These are phyloP conservation scores for Cephaloascus albidus DNA, from an alignment of 805 yeast genomes.

Conservation along the genomic window DNA sequence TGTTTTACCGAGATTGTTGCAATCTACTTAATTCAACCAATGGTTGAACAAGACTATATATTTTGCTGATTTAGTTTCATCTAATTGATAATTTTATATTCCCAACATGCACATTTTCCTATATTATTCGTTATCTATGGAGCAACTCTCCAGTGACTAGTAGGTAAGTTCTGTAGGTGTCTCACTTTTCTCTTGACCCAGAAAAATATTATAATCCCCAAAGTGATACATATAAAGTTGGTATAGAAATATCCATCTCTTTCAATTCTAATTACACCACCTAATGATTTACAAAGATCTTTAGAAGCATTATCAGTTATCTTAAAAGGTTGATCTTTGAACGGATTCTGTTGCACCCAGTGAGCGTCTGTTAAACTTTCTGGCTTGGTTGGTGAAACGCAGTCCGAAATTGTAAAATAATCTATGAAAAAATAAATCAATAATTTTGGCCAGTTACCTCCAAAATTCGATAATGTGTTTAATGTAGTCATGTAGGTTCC, in stretches of 20 bases:
- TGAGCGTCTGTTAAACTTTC: too few species aligned
- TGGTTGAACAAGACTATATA: not conserved
- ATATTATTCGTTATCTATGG: too few species aligned
- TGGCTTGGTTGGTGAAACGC: slow-evolving; percentile 22
- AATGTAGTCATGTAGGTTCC: slow-evolving; percentile 97
- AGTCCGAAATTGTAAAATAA: slow-evolving; percentile 57
- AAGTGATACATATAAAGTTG: slow-evolving; percentile 56
- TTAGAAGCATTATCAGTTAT: slow-evolving; percentile 25
- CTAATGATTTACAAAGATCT: slow-evolving; percentile 36
- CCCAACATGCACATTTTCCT: too few species aligned
- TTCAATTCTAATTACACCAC: slow-evolving; percentile 45
- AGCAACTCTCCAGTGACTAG: slow-evolving; percentile 70
- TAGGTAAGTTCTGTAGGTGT: slow-evolving; percentile 63
- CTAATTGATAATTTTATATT: too few species aligned
- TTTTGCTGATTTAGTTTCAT: too few species aligned
- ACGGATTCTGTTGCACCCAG: too few species aligned
- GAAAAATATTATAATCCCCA: slow-evolving; percentile 60
- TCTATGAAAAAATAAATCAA: slow-evolving; percentile 76
- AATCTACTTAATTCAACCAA: not conserved
- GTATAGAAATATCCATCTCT: slow-evolving; percentile 83
- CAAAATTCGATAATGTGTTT: slow-evolving; percentile 85
- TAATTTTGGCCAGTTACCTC: slow-evolving; percentile 97
- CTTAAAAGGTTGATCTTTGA: not conserved
- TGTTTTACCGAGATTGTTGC: slow-evolving; percentile 22
- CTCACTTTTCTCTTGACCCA: slow-evolving; percentile 59